Evolutionary conservation across 176 grass and related monocot species (phyloP).

Genomic region (Poa pratensis): DNA sequence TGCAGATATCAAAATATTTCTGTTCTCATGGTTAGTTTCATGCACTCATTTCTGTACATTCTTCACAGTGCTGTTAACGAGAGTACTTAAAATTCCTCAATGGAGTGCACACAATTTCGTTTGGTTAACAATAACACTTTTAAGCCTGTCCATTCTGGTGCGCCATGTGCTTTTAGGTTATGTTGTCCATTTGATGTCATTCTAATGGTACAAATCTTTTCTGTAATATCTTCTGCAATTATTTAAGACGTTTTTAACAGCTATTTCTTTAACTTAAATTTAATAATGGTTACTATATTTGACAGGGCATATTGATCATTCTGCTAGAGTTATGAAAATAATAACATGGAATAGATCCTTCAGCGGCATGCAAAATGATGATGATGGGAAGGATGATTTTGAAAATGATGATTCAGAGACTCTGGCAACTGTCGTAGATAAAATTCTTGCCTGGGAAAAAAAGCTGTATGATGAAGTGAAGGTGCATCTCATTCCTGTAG

Average conservation of each 20-base stretch:
- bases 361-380: constrained; percentile 79
- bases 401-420: constrained; percentile 93
- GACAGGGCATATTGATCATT: constrained; percentile 96
- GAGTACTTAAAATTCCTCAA: background rate
- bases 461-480: constrained; percentile 99
- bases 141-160: constrained; percentile 7
- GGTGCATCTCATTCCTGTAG: constrained; percentile 50
- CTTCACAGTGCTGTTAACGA: background rate
- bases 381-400: constrained; percentile 85
- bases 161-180: background rate
- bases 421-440: constrained; percentile 91
- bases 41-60: background rate
- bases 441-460: constrained; percentile 99
- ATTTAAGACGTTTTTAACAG: background rate
- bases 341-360: constrained; percentile 99
- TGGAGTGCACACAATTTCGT: background rate
- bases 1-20: background rate
- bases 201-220: constrained; percentile 12
- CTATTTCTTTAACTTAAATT: constrained; percentile 18
- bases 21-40: background rate
- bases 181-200: background rate
- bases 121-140: background rate
- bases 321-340: constrained; percentile 97
- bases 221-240: constrained; percentile 13
- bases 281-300: constrained; percentile 45